Evolutionary conservation across 2,329 filamentous ascomycete genomes (phyloP).

Genomic region (Dactylellina cionopaga): DNA sequence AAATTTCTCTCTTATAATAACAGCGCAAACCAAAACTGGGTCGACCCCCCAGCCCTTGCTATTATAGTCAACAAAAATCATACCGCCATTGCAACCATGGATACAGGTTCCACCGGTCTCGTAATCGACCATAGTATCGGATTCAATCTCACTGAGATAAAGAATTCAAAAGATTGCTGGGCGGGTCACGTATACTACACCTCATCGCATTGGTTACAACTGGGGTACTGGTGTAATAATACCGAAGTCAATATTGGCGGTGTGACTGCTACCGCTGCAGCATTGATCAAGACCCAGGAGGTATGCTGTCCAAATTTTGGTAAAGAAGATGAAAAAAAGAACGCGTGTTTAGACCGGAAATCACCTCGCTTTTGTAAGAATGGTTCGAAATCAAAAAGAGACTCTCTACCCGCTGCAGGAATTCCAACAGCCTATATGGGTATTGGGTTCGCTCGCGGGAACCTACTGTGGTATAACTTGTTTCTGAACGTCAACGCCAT

Average conservation of each 20-base stretch:
- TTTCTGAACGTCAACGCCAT: slow-evolving; percentile 34
- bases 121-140: slow-evolving; percentile 32
- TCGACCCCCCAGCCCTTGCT: slow-evolving; percentile 1
- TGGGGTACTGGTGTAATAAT: slow-evolving; percentile 35
- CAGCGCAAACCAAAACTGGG: slow-evolving; percentile 26
- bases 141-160: slow-evolving; percentile 13
- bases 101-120: slow-evolving; percentile 36
- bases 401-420: not conserved
- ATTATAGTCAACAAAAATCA: slow-evolving; percentile 20
- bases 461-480: slow-evolving; percentile 17
- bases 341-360: no score
- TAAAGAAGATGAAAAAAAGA: no score
- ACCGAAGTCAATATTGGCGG: slow-evolving; percentile 22
- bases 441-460: slow-evolving; percentile 26
- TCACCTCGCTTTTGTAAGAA: no score
- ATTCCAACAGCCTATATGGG: slow-evolving; percentile 25
- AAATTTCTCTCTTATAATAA: slow-evolving; percentile 40
- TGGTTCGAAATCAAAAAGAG: not conserved
- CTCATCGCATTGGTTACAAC: slow-evolving; percentile 40
- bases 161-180: slow-evolving; percentile 15
- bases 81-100: slow-evolving; percentile 17
- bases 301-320: slow-evolving; percentile 27
- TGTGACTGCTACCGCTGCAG: slow-evolving; percentile 11
- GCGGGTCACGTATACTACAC: slow-evolving; percentile 36
- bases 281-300: slow-evolving; percentile 22